Percentiles rank a stretch among this genome's conserved stretches.
phyloP scores from a whole-genome alignment of 2,329 filamentous ascomycete genomes.

The Metarhizium robertsii region DNA sequence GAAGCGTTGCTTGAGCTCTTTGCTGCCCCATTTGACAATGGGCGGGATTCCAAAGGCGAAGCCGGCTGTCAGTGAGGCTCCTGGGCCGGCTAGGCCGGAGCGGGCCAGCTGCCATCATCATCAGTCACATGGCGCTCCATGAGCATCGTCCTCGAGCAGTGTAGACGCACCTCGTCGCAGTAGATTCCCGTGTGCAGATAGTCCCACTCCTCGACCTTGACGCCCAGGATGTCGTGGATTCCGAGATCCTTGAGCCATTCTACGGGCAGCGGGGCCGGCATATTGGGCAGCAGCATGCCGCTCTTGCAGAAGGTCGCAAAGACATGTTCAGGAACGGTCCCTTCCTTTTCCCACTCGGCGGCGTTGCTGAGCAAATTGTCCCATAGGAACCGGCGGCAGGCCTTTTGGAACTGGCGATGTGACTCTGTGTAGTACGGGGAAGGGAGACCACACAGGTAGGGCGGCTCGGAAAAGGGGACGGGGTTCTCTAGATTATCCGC shows the following conservation, averaged over 20 bases:
- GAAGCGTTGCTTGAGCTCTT: conserved; percentile 37
- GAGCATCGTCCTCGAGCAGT: not conserved
- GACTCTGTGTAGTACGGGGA: conserved; percentile 54
- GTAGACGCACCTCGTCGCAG: conserved; percentile 35
- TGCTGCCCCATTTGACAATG: conserved; percentile 50
- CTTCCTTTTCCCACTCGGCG: conserved; percentile 55
- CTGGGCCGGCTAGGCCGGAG: conserved; percentile 50
- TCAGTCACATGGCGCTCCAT: conserved; percentile 13
- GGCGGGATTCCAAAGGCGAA: conserved; percentile 61
- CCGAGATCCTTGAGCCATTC: conserved; percentile 46
- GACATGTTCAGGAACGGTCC: conserved; percentile 36
- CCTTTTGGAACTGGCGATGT: conserved; percentile 48
- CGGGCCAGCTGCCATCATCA: conserved; percentile 45
- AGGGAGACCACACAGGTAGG: conserved; percentile 60
- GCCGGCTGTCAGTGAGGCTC: conserved; percentile 58
- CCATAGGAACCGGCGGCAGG: conserved; percentile 50
- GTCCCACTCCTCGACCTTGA: conserved; percentile 40
- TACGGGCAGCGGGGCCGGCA: conserved; percentile 44
- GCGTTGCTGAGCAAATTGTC: conserved; percentile 46
- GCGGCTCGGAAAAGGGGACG: conserved; percentile 61
- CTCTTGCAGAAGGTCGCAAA: conserved; percentile 26
- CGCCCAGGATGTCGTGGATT: conserved; percentile 23
- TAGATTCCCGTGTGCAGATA: conserved; percentile 47
- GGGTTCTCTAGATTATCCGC: conserved; percentile 3
- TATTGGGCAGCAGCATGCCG: conserved; percentile 27